phyloP scores from a whole-genome alignment of 768 basidiomycete genomes.

The Chalciporus pseudorubinellus region DNA sequence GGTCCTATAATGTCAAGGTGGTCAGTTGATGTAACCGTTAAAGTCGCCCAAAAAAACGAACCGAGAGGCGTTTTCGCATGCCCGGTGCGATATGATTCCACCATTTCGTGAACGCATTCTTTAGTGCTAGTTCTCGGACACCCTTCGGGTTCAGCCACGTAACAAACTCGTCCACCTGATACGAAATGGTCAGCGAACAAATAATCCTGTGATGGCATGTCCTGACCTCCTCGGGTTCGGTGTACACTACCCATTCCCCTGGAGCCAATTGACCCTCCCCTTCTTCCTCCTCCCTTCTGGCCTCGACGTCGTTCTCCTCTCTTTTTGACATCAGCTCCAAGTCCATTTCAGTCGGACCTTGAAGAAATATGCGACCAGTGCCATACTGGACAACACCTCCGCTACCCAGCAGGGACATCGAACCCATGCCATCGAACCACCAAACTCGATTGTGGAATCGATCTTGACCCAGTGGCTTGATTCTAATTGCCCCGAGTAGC shows the following conservation, averaged over 20 bases:
- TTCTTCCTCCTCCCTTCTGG: conserved; percentile 72
- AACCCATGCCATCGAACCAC: conserved; percentile 99
- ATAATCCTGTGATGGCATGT: neutral
- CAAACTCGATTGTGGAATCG: conserved; percentile 94
- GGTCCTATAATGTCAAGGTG: conserved; percentile 49
- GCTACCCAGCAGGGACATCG: conserved; percentile 71
- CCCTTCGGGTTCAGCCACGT: conserved; percentile 94
- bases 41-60: conserved; percentile 39
- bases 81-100: conserved; percentile 81
- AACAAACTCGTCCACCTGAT: conserved; percentile 76
- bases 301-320: conserved; percentile 50
- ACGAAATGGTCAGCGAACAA: conserved; percentile 9
- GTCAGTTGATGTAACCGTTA: conserved; percentile 6
- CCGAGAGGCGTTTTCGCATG: conserved; percentile 69
- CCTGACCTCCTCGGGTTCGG: conserved; percentile 79
- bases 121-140: conserved; percentile 79
- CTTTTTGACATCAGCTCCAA: conserved; percentile 63
- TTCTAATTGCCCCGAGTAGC: conserved; percentile 77
- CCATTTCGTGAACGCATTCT: conserved; percentile 76
- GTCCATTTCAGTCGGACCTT: conserved; percentile 87
- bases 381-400: conserved; percentile 82
- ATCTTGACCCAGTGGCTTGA: conserved; percentile 87
- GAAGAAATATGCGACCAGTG: conserved; percentile 86
- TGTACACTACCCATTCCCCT: conserved; percentile 90
- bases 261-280: conserved; percentile 70